Conservation (phyloP, 345 rosid genomes). For the Hirschfeldia incana region DNA sequence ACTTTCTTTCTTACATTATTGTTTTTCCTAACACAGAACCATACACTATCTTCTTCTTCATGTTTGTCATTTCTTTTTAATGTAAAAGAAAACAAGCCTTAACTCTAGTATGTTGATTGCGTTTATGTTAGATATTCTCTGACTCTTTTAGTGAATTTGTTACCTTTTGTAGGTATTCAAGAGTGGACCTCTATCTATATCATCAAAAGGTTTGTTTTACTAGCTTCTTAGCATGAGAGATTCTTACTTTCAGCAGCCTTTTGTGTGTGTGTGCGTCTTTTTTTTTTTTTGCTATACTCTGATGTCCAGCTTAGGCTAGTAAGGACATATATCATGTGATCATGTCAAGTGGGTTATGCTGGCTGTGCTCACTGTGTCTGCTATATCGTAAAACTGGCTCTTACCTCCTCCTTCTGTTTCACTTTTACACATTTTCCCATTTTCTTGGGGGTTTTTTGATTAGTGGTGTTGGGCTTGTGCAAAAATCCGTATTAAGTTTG, state of each 20-base stretch:
- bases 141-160: not conserved
- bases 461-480: not conserved
- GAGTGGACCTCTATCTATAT: conserved; percentile 78
- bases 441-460: not conserved
- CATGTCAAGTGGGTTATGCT: not conserved
- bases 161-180: conserved; percentile 62
- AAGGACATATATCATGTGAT: not conserved
- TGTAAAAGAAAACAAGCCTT: not conserved
- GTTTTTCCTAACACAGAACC: not conserved
- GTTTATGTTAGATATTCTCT: not conserved
- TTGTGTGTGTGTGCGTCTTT: not conserved
- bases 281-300: not conserved
- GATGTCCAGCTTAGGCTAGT: not conserved
- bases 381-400: not conserved
- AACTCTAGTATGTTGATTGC: not conserved
- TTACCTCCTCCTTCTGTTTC: not conserved
- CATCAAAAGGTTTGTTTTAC: conserved; percentile 62
- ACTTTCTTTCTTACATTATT: not conserved
- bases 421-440: not conserved
- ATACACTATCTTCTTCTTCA: not conserved
- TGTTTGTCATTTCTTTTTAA: not conserved
- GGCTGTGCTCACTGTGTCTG: not conserved
- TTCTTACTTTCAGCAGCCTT: not conserved
- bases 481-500: not conserved
- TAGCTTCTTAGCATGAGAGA: not conserved